Percentiles rank a stretch among this genome's conserved stretches.
Evolutionary conservation across 805 yeast species (phyloP).

Genomic region (Hanseniaspora clermontiae): DNA sequence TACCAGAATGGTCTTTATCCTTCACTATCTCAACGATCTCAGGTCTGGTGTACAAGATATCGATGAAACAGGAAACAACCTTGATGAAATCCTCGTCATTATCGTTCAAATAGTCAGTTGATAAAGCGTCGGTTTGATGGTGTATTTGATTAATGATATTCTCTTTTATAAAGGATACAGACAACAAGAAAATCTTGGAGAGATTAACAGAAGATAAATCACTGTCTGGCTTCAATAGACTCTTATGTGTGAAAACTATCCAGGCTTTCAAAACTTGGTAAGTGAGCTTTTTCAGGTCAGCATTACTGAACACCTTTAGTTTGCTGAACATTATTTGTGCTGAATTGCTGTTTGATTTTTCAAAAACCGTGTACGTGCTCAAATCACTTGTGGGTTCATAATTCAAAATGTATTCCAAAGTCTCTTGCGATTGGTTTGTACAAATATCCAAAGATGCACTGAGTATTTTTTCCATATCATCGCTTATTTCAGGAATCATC

Average conservation of each 20-base stretch:
- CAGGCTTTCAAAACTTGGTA: background rate
- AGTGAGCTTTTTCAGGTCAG: background rate
- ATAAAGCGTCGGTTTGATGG: background rate
- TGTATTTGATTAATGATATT: background rate
- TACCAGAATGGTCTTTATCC: background rate
- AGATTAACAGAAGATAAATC: background rate
- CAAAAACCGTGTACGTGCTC: background rate
- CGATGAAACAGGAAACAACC: background rate
- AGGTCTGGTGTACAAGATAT: background rate
- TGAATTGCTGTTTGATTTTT: background rate
- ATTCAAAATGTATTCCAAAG: background rate
- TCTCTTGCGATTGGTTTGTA: background rate
- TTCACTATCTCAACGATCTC: background rate
- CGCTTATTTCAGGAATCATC: background rate
- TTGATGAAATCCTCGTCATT: background rate
- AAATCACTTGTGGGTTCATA: background rate
- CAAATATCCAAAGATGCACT: background rate
- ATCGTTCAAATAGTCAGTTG: background rate
- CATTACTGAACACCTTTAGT: background rate
- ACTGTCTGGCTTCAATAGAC: background rate
- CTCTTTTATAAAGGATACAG: background rate
- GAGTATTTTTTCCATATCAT: background rate
- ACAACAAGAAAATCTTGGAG: background rate
- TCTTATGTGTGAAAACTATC: background rate
- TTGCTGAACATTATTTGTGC: background rate